Conservation (phyloP, 2,329 filamentous ascomycete species). For the Claviceps lovelessii region DNA sequence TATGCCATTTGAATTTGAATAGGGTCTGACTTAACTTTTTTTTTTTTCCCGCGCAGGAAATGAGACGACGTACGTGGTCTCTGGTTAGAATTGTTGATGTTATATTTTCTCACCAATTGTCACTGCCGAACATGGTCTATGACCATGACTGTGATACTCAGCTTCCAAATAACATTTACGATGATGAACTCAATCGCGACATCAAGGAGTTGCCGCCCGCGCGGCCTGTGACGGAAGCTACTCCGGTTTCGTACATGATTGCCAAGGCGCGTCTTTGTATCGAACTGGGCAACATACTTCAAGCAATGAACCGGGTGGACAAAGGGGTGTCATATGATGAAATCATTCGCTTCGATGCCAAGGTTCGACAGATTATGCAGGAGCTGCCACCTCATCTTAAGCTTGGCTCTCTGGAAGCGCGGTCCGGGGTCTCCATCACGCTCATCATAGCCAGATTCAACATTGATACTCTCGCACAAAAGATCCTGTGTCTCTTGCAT, state of each 20-base stretch:
- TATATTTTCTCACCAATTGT: constrained; percentile 62
- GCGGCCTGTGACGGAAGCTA: constrained; percentile 53
- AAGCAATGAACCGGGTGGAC: constrained; percentile 43
- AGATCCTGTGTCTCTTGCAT: constrained; percentile 79
- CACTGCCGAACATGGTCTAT: constrained; percentile 54
- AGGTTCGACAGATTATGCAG: constrained; percentile 45
- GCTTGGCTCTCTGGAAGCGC: constrained; percentile 53
- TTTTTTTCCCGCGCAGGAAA: constrained; percentile 36
- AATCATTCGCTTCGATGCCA: constrained; percentile 46
- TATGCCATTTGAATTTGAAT: neutral
- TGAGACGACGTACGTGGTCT: constrained; percentile 54
- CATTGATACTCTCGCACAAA: constrained; percentile 73
- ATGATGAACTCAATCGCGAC: constrained; percentile 61
- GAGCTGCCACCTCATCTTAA: constrained; percentile 68
- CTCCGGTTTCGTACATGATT: constrained; percentile 67
- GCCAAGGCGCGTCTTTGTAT: constrained; percentile 53
- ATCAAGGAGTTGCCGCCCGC: constrained; percentile 54
- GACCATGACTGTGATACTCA: constrained; percentile 62
- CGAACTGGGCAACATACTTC: constrained; percentile 58
- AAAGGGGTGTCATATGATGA: constrained; percentile 48
- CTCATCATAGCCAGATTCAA: constrained; percentile 76
- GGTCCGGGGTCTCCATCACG: constrained; percentile 66
- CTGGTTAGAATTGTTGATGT: constrained; percentile 60
- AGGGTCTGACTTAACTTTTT: neutral
- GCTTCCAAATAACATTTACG: constrained; percentile 63